These are phyloP conservation scores for Rhododendron griersonianum DNA, from an alignment of 148 eudicot genomes.

Conservation along the genomic window DNA sequence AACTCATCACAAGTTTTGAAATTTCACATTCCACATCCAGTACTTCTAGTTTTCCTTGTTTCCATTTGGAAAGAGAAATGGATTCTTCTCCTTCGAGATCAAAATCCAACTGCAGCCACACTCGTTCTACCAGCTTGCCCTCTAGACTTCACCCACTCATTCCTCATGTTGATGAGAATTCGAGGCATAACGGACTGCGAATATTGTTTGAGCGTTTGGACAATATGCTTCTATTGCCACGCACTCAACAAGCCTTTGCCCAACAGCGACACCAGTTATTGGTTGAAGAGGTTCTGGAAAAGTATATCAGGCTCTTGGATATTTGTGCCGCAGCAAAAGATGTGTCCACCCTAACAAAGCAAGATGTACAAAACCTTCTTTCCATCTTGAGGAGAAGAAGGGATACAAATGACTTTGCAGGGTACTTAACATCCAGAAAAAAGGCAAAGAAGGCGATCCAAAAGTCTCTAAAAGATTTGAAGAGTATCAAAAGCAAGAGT, in stretches of 20 bases:
- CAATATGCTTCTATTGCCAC: slow-evolving; percentile 19
- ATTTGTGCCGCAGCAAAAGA: slow-evolving; percentile 37
- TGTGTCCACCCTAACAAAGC: slow-evolving; percentile 29
- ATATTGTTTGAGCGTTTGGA: slow-evolving; percentile 7
- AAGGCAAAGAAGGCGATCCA: slow-evolving; percentile 23
- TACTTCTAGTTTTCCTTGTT: neutral
- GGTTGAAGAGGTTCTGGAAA: slow-evolving; percentile 23
- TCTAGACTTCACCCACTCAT: slow-evolving; percentile 10
- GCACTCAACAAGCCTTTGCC: slow-evolving; percentile 11
- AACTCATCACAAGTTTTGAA: neutral
- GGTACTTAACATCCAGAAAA: slow-evolving; percentile 29
- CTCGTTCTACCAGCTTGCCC: slow-evolving; percentile 26
- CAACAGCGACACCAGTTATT: neutral
- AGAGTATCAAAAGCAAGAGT: slow-evolving; percentile 11
- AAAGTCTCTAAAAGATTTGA: slow-evolving; percentile 36
- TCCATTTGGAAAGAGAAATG: neutral
- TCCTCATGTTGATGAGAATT: slow-evolving; percentile 15
- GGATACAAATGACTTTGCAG: slow-evolving; percentile 20
- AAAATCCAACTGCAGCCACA: neutral
- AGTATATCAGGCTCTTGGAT: slow-evolving; percentile 43
- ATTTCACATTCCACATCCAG: neutral
- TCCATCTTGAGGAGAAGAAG: slow-evolving; percentile 36
- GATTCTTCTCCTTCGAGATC: slow-evolving; percentile 7
- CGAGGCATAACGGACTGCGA: neutral
- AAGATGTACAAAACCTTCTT: slow-evolving; percentile 30